Conservation (phyloP, 73 alveolate species). For the Tetrahymena thermophila region DNA sequence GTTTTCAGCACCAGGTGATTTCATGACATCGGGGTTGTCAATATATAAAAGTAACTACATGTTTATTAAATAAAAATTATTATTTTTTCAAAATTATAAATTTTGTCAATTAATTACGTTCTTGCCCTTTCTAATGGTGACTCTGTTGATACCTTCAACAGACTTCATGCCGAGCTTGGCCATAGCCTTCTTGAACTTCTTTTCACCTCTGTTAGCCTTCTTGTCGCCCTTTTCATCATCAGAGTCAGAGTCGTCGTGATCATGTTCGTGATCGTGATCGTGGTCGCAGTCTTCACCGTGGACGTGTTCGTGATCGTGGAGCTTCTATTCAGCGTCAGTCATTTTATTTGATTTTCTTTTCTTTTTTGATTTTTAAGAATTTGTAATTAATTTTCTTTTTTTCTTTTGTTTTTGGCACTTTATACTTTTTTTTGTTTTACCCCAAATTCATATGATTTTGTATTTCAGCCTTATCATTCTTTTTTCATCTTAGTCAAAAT, state of each 20-base stretch:
- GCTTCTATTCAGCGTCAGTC: slow-evolving; percentile 2
- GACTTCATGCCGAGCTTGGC: slow-evolving; percentile 88
- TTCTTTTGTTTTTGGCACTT: not conserved
- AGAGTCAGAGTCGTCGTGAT: slow-evolving; percentile 32
- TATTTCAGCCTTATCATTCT: not conserved
- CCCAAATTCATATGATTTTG: not conserved
- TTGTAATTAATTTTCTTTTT: not conserved
- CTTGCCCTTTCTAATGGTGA: slow-evolving; percentile 92
- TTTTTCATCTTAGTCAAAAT: not conserved
- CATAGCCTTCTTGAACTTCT: slow-evolving; percentile 95
- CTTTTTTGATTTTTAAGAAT: not conserved
- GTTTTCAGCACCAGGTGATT: slow-evolving; percentile 83
- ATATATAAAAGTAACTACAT: slow-evolving; percentile 76
- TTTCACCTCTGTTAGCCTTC: slow-evolving; percentile 91
- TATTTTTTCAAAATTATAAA: not conserved
- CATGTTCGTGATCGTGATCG: slow-evolving; percentile 28
- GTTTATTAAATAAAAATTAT: too few relatives aligned
- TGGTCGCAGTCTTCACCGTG: slow-evolving; percentile 32
- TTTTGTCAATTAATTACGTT: not conserved
- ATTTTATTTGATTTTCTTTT: not conserved
- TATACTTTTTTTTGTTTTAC: not conserved
- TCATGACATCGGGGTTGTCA: slow-evolving; percentile 92
- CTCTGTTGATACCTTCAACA: slow-evolving; percentile 92
- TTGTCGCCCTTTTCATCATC: slow-evolving; percentile 55
- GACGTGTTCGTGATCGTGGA: slow-evolving; percentile 25